Evolutionary conservation across 805 yeast species (phyloP), one percentile per base, ranked within the genome.

Genomic region (Saccharomycopsis olivae): DNA sequence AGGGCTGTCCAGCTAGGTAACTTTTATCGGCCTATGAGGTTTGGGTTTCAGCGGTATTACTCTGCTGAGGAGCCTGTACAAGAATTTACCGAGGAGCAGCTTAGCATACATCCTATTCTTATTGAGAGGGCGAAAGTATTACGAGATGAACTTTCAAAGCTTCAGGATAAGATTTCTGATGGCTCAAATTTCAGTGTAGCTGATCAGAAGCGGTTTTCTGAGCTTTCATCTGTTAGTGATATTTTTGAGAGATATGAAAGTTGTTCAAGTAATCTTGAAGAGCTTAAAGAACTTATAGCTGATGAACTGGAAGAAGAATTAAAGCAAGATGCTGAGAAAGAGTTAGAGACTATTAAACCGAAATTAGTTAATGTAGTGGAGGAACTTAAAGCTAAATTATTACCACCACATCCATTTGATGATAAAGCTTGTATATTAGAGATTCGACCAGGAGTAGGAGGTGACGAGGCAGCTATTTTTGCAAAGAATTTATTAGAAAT

Each of bases 361-460:
- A 54, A 57, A 10, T 55, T 84, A 8, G 55, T 57, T 3, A 49
- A 55, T 8, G 53, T 70, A 1, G 62, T 75, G 0, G 54, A 58
- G 2, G 58, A 60, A 24, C 59, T 84, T n/a, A 74, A 78, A 44
- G 53, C 67, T 4, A 66, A 69, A 31, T 62, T 92, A 4, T 59
- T 89, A 17, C 96, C 96, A 2, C 74, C 83, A 2, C 78, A 81
- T 48, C 78, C 75, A 33, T 83, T 81, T 56, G 71, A 78, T 3
- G 92, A 83, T 34, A 75, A 73, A 46, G 75, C 92, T 0, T 79
- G 95, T 35, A 63, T 92, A 2, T 48, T 92, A 15, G 98, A 92
- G 56, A 60, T 92, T 11, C 68, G 96, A 42, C 96, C 97, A 0
- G 98, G 98, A 5, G 86, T 89, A 2, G 98, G 98, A 13, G 98